Evolutionary conservation across 805 yeast species (phyloP), one percentile per base, ranked within the genome.

Genomic region (Millerozyma acaciae): DNA sequence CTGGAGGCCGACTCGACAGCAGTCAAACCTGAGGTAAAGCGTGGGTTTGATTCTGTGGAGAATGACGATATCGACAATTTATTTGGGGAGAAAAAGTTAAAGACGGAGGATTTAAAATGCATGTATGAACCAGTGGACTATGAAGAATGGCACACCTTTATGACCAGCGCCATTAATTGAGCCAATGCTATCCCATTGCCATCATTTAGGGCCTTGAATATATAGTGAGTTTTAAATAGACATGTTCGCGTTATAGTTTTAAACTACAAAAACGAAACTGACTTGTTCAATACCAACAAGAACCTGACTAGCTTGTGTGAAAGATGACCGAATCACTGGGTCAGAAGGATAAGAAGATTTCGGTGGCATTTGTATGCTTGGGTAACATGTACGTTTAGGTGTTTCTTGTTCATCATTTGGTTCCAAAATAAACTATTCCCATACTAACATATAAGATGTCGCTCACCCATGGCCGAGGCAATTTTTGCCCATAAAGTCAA

Each of bases 401-500:
- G 4, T 18, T 16, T 12, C 14, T 13, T 22, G 12, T 9, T 9
- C 9, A n/a, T 16, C 5, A 9, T 18, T 8, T 14, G 20, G 16
- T 6, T 14, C 10, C 18, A 12, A 16, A 7, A 22, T 9, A 28
- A 17, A 16, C 12, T n/a, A 21, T 26, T 13, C 18, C 32, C n/a
- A 12, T 39, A 45, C 54, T 53, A 55, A 53, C 57, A 16, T 4
- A 10, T 10, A 22, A 79, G 84, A 15, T 88, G 97, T 52, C 89
- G 97, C 30, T 87, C 96, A 2, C 97, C 97, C 9, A 90, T 89
- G 97, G 97, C 97, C 0, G 97, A 90, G 53, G 96, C 96, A 0
- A 85, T 88, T 1, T 87, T 89, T 60, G 68, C 66, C 30, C 77
- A 84, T 38, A 63, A 65, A 10, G 94, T 85, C 7, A 55, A 75